These are phyloP conservation scores for Dactylellina parvicollis DNA, from an alignment of 2,329 filamentous ascomycete species.

Conservation along the genomic window DNA sequence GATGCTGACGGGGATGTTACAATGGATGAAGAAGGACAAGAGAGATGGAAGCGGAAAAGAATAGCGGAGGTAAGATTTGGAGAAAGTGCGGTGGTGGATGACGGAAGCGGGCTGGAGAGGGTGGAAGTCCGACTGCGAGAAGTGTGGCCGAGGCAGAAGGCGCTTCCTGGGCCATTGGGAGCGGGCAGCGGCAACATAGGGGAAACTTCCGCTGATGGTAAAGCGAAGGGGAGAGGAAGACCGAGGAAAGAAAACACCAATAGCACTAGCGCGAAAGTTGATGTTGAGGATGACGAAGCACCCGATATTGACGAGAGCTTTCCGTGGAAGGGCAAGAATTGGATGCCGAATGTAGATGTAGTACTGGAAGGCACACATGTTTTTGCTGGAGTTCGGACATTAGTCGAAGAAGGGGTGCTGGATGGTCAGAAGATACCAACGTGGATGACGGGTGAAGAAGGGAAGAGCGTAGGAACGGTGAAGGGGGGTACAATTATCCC, in stretches of 20 bases:
- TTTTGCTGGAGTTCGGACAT: constrained; percentile 79
- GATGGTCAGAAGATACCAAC: constrained; percentile 82
- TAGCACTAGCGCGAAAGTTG: constrained; percentile 35
- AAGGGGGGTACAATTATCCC: constrained; percentile 71
- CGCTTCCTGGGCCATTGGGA: constrained; percentile 16
- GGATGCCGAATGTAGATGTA: constrained; percentile 71
- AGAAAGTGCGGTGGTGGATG: constrained; percentile 66
- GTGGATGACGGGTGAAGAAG: constrained; percentile 90
- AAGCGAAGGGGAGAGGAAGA: constrained; percentile 32
- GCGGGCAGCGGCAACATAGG: constrained; percentile 10
- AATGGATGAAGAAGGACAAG: constrained; percentile 41
- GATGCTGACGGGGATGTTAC: constrained; percentile 59
- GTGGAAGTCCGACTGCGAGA: constrained; percentile 71
- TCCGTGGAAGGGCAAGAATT: constrained; percentile 59
- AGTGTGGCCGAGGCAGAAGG: constrained; percentile 63
- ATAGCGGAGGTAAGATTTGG: constrained; percentile 78
- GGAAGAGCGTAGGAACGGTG: constrained; percentile 77
- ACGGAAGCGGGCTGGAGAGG: constrained; percentile 71
- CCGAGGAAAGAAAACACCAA: constrained; percentile 40
- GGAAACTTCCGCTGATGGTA: background rate
- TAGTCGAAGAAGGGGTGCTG: constrained; percentile 79
- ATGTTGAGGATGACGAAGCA: constrained; percentile 40
- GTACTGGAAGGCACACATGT: constrained; percentile 80
- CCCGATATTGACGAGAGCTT: constrained; percentile 57
- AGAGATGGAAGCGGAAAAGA: constrained; percentile 68